These are phyloP conservation scores for Blastomyces gilchristii DNA, from an alignment of 2,329 filamentous ascomycete species.

Conservation along the genomic window DNA sequence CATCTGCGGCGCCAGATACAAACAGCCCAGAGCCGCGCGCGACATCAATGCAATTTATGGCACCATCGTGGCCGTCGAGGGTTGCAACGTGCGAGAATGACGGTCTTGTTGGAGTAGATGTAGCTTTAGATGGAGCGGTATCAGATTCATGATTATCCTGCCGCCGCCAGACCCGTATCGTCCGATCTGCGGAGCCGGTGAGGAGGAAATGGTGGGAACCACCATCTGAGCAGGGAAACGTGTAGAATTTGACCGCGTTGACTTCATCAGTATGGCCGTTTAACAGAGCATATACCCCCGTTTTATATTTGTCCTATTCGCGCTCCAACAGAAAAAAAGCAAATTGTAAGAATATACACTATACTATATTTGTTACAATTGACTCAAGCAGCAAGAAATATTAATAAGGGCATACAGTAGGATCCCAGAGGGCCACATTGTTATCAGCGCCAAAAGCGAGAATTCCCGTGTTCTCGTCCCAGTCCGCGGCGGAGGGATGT, in stretches of 20 bases:
- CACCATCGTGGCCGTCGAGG: constrained; percentile 56
- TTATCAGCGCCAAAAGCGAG: constrained; percentile 83
- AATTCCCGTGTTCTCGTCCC: constrained; percentile 58
- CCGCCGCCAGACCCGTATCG: constrained; percentile 53
- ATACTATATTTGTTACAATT: constrained; percentile 2
- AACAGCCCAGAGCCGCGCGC: constrained; percentile 40
- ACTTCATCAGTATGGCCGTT: constrained; percentile 69
- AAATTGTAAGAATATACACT: background rate
- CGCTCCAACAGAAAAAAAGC: background rate
- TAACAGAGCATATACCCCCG: constrained; percentile 58
- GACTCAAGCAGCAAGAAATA: background rate
- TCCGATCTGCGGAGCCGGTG: constrained; percentile 72
- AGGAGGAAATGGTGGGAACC: constrained; percentile 50
- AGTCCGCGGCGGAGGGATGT: constrained; percentile 82
- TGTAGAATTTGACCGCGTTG: constrained; percentile 73
- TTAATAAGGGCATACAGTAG: constrained; percentile 47
- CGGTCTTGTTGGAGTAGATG: constrained; percentile 10
- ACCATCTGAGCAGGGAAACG: constrained; percentile 36
- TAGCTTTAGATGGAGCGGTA: background rate
- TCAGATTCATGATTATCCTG: constrained; percentile 9
- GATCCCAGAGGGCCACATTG: constrained; percentile 82
- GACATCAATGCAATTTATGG: constrained; percentile 56
- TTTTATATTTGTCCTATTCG: constrained; percentile 33
- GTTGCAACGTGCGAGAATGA: constrained; percentile 40
- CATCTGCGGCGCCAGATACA: constrained; percentile 54